Evolutionary conservation across 2,329 filamentous ascomycete genomes (phyloP), one percentile per base, ranked within the genome.

Genomic region (Aureobasidium sp.): DNA sequence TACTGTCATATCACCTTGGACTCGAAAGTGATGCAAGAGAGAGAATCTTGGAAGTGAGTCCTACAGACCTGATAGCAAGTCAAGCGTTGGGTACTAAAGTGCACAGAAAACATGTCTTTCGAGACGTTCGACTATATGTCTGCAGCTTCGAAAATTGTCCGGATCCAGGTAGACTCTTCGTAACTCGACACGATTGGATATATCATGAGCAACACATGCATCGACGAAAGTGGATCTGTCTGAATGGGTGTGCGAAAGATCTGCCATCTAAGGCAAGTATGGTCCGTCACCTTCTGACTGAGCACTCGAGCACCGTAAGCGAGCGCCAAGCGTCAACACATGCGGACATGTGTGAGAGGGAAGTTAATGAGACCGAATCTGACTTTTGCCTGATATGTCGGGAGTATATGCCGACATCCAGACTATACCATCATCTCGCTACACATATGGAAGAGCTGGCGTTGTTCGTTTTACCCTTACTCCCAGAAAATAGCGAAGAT

Each of bases 181-280:
- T 29, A 7, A 56, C 53, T 8, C 13, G 53, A 29, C 38, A 56
- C 23, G 54, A 56, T 25, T 56, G 54, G 54, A 56, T 56, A 2
- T 56, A 56, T 15, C 54, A 56, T 31, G 54, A 56, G 18, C 25
- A 56, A 23, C 54, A 56, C 23, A 56, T 56, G 36, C 54, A 56
- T 18, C 36, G 54, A 31, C 54, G 54, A 43, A 43, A 43, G 18
- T 56, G 54, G 54, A 23, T 31, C 8, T 56, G 54, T 27, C 54
- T 38, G 7, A 5, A 43, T 2, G 54, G 38, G 7, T 56, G 54
- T 18, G 15, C 23, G 8, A 13, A 43, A 4, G 16, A 15, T 20
- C 11, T 56, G 15, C 16, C 7, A 20, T 56, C 54, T 0, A 56
- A 42, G 23, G 27, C 36, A 29, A 16, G 15, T 6, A 40, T 56